These are phyloP conservation scores for Litchi chinensis DNA, from an alignment of 345 rosid species.

Conservation along the genomic window DNA sequence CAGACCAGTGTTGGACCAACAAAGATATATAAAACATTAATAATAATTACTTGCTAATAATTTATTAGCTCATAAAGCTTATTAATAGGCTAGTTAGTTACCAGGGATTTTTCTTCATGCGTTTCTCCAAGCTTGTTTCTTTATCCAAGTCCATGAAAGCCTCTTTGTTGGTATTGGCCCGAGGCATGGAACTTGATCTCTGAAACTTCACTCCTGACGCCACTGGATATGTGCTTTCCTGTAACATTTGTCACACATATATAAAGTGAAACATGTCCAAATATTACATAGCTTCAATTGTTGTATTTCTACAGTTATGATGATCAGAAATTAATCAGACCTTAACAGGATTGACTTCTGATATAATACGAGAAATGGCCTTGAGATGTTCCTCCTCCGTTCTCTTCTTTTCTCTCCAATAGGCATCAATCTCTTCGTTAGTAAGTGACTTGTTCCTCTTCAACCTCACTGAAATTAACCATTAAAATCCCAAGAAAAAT, in stretches of 20 bases:
- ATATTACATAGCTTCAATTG: neutral
- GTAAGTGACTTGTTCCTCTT: constrained; percentile 70
- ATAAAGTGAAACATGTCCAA: neutral
- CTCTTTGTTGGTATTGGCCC: constrained; percentile 12
- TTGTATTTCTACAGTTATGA: neutral
- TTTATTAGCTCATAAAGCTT: no score
- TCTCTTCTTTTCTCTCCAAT: constrained; percentile 71
- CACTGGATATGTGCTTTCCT: constrained; percentile 2
- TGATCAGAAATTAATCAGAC: constrained; percentile 10
- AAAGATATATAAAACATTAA: no score
- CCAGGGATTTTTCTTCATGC: constrained; percentile 56
- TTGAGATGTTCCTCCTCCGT: constrained; percentile 57
- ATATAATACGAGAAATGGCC: constrained; percentile 38
- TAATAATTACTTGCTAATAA: no score
- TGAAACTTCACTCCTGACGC: neutral
- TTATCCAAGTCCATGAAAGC: constrained; percentile 24
- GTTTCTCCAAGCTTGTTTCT: constrained; percentile 34
- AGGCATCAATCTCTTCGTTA: constrained; percentile 72
- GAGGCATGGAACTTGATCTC: constrained; percentile 47
- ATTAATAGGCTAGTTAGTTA: constrained; percentile 17
- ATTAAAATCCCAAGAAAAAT: neutral
- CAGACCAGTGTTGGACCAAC: no score
- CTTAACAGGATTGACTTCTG: neutral
- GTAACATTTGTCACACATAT: neutral
- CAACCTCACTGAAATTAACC: constrained; percentile 40